A percentile compares a stretch with the other conserved stretches of the same genome.
Evolutionary conservation across 1,139 yeast genomes (phyloP).

Genomic region (Blastobotrys petasosporus): DNA sequence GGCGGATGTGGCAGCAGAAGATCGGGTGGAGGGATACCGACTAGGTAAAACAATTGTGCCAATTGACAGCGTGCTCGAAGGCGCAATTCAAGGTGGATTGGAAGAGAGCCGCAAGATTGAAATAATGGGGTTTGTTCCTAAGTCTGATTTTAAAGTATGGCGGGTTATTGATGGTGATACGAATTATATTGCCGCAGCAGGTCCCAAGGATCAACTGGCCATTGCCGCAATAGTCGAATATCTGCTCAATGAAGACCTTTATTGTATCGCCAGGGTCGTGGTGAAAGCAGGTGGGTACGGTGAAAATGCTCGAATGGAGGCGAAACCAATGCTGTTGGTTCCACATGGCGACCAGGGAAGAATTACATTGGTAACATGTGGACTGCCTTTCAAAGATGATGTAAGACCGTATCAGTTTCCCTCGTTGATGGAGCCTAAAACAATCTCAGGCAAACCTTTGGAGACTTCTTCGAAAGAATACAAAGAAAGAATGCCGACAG

Average conservation of each 20-base stretch:
- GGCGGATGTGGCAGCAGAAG: slow-evolving; percentile 16
- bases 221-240: slow-evolving; percentile 53
- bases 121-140: slow-evolving; percentile 54
- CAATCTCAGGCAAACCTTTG: slow-evolving; percentile 34
- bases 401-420: slow-evolving; percentile 61
- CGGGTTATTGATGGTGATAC: slow-evolving; percentile 52
- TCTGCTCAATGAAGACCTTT: slow-evolving; percentile 25
- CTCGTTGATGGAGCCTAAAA: slow-evolving; percentile 37
- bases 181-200: slow-evolving; percentile 44
- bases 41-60: slow-evolving; percentile 37
- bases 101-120: slow-evolving; percentile 37
- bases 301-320: background rate
- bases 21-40: slow-evolving; percentile 49
- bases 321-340: slow-evolving; percentile 45
- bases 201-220: slow-evolving; percentile 43
- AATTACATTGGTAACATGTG: slow-evolving; percentile 35
- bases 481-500: slow-evolving; percentile 30
- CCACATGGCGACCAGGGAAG: slow-evolving; percentile 40
- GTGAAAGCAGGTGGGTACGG: slow-evolving; percentile 2
- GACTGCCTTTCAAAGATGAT: slow-evolving; percentile 78
- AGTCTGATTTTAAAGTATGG: slow-evolving; percentile 48
- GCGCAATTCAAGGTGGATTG: no score
- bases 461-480: slow-evolving; percentile 18
- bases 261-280: slow-evolving; percentile 5
- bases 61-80: background rate